Base-by-base conservation (phyloP, 495 filamentous ascomycete species). In the Aspergillus sclerotioniger region DNA sequence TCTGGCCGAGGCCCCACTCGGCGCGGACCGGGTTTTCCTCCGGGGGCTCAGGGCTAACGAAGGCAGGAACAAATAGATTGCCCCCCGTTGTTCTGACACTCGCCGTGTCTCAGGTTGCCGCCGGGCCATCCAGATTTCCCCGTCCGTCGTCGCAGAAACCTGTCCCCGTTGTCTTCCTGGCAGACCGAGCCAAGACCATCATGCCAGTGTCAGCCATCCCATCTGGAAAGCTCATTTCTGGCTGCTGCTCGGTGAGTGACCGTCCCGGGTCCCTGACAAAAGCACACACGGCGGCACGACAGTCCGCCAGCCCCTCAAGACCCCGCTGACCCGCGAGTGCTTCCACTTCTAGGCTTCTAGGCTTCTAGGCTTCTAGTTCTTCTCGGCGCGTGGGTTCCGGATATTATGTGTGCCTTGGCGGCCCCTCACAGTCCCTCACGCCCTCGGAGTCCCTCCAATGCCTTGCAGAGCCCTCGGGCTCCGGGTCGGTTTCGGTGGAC, bases 31-130 rank as follows among this genome's bases (percentile, higher is more conserved):
- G 8, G 5, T 32, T 12, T 13, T 21, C 53, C 31, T 35, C 25
- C n/a, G 9, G 10, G n/a, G n/a, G n/a, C n/a, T n/a, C n/a, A n/a
- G n/a, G n/a, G n/a, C n/a, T n/a, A n/a, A n/a, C n/a, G n/a, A n/a
- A n/a, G n/a, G n/a, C n/a, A n/a, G n/a, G n/a, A 25, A 25, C 25
- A 51, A 25, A 8, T 17, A 17, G 48, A 29, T 51, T 51, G 20
- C 12, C 8, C 6, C 28, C 28, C 8, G n/a, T 17, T 35, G 43
- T 49, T 56, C 45, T 56, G 53, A 56, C 46, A 56, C 54, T 56
- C 45, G 17, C 5, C 8, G 15, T 8, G 54, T 56, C 45, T 37
- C 54, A 56, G 54, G 37, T 56, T 15, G 3, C 21, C 35, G 19
- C n/a, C 17, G 12, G 15, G 10, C 3, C 3, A 10, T 35, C 33